Conservation (phyloP, 306 rosid genomes). For the Adenanthera pavonina region DNA sequence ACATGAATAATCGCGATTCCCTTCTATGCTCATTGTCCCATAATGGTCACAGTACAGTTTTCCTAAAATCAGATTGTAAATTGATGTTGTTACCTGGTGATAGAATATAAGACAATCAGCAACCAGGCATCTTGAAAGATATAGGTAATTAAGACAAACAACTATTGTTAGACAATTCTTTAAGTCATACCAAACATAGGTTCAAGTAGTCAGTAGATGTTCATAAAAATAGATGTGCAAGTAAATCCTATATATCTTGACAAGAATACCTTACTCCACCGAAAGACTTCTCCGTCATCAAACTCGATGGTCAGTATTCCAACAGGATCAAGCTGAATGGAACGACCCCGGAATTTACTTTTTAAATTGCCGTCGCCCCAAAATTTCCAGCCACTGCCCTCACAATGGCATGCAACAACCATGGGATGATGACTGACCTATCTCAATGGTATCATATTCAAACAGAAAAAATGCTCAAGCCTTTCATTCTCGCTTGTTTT, state of each 20-base stretch:
- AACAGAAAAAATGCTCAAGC: neutral
- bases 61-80: conserved; percentile 82
- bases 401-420: conserved; percentile 82
- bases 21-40: conserved; percentile 78
- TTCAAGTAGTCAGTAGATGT: neutral
- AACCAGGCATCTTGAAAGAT: conserved; percentile 5
- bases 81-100: conserved; percentile 76
- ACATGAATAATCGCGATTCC: conserved; percentile 66
- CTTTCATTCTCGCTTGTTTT: neutral
- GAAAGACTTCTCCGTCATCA: conserved; percentile 79
- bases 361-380: conserved; percentile 77
- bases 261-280: conserved; percentile 69
- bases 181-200: neutral
- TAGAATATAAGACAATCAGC: conserved; percentile 33
- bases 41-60: conserved; percentile 79
- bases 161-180: conserved; percentile 1
- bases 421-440: conserved; percentile 89
- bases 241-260: neutral
- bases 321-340: conserved; percentile 84
- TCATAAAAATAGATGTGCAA: neutral
- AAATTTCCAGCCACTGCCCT: conserved; percentile 76
- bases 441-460: conserved; percentile 30
- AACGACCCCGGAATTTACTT: conserved; percentile 84
- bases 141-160: neutral
- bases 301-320: conserved; percentile 70